phyloP scores from a whole-genome alignment of 2,329 filamentous ascomycete species.

The Ceratocystis colombiana region DNA sequence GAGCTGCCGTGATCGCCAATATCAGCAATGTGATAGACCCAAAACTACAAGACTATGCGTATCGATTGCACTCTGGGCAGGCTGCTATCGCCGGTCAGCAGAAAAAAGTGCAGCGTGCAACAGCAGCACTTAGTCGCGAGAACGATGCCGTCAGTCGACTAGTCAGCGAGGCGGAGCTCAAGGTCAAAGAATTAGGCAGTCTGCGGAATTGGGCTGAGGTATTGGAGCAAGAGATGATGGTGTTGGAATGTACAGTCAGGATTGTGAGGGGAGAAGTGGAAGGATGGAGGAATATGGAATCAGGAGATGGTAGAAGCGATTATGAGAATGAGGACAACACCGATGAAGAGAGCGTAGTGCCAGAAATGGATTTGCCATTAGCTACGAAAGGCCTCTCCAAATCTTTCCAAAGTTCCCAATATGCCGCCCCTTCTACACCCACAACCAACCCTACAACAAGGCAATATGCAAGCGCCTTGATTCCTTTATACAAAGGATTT shows the following conservation, averaged over 20 bases:
- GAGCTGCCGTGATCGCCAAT: slow-evolving; percentile 49
- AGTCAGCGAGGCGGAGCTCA: slow-evolving; percentile 50
- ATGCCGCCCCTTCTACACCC: not conserved
- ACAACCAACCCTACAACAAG: slow-evolving; percentile 1
- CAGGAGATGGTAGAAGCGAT: slow-evolving; percentile 18
- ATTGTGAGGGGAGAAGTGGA: slow-evolving; percentile 30
- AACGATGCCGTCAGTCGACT: slow-evolving; percentile 55
- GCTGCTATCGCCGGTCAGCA: slow-evolving; percentile 57
- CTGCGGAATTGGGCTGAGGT: slow-evolving; percentile 84
- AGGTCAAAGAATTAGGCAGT: slow-evolving; percentile 68
- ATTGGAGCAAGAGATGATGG: slow-evolving; percentile 56
- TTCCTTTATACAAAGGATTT: not conserved
- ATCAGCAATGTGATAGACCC: slow-evolving; percentile 61
- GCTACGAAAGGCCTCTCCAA: not conserved
- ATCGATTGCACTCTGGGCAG: slow-evolving; percentile 59
- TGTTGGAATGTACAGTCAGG: slow-evolving; percentile 54
- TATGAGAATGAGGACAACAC: not conserved
- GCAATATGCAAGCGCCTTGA: not conserved
- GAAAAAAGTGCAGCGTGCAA: slow-evolving; percentile 51
- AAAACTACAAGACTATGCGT: slow-evolving; percentile 57
- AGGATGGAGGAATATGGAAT: slow-evolving; percentile 26
- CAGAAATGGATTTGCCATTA: not conserved
- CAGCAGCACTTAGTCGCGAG: slow-evolving; percentile 51
- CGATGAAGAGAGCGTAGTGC: not conserved
- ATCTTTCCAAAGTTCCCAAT: not conserved